Evolutionary conservation across 768 basidiomycete genomes (phyloP).

Genomic region (Termitomyces sp.): DNA sequence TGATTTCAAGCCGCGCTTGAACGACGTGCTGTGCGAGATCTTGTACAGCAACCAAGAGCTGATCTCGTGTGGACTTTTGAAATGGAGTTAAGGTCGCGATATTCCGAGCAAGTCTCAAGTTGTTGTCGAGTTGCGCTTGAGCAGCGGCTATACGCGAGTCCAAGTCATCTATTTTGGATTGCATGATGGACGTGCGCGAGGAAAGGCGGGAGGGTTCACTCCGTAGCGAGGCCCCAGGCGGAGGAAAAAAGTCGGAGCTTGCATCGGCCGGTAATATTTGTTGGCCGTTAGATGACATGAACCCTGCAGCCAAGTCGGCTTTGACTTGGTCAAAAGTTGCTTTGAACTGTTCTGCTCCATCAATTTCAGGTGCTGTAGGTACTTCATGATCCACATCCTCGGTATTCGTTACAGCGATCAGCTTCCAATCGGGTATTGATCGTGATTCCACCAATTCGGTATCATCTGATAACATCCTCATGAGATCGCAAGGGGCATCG

Average conservation of each 20-base stretch:
- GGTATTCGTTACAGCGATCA: conserved; percentile 23
- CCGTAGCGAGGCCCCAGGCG: conserved; percentile 5
- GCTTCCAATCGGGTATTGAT: conserved; percentile 20
- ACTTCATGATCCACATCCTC: conserved; percentile 35
- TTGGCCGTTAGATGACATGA: conserved; percentile 22
- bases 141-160: conserved; percentile 49
- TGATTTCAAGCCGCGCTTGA: conserved; percentile 65
- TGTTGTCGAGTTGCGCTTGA: conserved; percentile 56
- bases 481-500: conserved; percentile 29
- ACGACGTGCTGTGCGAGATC: conserved; percentile 60
- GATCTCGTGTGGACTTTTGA: conserved; percentile 76
- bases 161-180: conserved; percentile 59
- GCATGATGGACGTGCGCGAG: conserved; percentile 53
- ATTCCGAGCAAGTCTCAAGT: conserved; percentile 74
- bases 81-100: conserved; percentile 86
- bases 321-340: conserved; percentile 86
- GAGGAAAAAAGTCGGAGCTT: conserved; percentile 5
- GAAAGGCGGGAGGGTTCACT: conserved; percentile 29
- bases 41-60: conserved; percentile 58
- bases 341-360: conserved; percentile 64
- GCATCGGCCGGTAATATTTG: conserved; percentile 6
- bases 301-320: conserved; percentile 66
- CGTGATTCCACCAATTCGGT: conserved; percentile 17
- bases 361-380: conserved; percentile 48
- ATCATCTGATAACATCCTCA: conserved; percentile 32